Conservation (phyloP, 2,329 filamentous ascomycete genomes). For the Periconia sp. region DNA sequence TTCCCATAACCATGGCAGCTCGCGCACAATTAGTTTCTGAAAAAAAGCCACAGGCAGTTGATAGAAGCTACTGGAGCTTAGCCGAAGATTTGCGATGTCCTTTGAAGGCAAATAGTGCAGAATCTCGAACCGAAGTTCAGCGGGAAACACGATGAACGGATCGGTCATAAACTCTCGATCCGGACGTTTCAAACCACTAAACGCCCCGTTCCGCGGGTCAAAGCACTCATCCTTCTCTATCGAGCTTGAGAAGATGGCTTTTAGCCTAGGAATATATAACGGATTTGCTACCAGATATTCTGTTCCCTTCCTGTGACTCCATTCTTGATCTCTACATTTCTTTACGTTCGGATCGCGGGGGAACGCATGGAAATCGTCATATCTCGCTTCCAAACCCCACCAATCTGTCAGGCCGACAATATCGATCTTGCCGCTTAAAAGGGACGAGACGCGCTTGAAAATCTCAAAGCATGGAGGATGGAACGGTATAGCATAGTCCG, state of each 20-base stretch:
- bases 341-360: not conserved
- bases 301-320: conserved; percentile 14
- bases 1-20: conserved; percentile 37
- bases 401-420: conserved; percentile 6
- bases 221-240: conserved; percentile 2
- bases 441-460: conserved; percentile 6
- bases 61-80: conserved; percentile 22
- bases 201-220: conserved; percentile 6
- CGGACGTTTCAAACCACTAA: not conserved
- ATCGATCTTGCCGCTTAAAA: conserved; percentile 1
- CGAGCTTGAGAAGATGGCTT: conserved; percentile 12
- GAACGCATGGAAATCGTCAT: not conserved
- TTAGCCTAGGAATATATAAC: conserved; percentile 24
- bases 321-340: conserved; percentile 2
- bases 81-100: conserved; percentile 26
- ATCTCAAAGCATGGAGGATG: conserved; percentile 14
- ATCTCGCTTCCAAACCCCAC: conserved; percentile 2
- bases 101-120: conserved; percentile 17
- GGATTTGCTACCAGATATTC: conserved; percentile 31
- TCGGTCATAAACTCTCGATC: conserved; percentile 9
- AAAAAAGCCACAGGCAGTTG: conserved; percentile 26
- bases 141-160: conserved; percentile 20
- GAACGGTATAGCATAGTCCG: conserved; percentile 10
- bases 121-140: conserved; percentile 22
- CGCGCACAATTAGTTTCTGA: conserved; percentile 17